Base-by-base conservation (phyloP, 1,284 basidiomycete species). In the Fomitopsis schrenkii region DNA sequence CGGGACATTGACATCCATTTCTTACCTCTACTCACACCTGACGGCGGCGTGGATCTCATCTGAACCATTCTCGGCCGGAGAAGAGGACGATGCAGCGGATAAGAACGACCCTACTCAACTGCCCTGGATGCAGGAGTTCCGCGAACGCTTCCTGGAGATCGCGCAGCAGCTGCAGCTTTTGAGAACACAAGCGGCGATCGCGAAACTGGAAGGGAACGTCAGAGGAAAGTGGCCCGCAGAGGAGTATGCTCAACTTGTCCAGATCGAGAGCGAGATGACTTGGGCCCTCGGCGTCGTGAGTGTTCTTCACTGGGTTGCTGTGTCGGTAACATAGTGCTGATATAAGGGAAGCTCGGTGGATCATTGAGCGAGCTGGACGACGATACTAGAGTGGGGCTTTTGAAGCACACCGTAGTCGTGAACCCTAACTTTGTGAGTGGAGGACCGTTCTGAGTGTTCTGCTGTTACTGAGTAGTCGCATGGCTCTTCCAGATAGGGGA, bases 171-270 rank as follows among this genome's bases (percentile, higher is more conserved):
- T 83, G 41, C 68, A 72, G 59, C 66, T 74, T 40, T 62, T 81
- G 57, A 69, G 74, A 57, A 61, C 70, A 62, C 68, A 76, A 66
- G 79, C 80, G 35, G 69, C 64, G 30, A 68, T 77, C 52, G 79
- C 81, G 53, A 76, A 75, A 67, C 80, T 81, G 77, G 77, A 82
- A 69, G 78, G 83, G 41, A 77, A 70, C 64, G 74, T 84, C 17
- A 75, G 83, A 9, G 83, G 83, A 7, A 73, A 72, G 42, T 86
- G 83, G 83, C 78, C 82, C 5, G 68, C 68, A 14, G 76, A 80
- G 45, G 78, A 83, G 54, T 86, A 85, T 63, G 70, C 69, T 52
- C 71, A 71, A 53, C 64, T 85, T 10, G 65, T 77, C 7, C 73
- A 77, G 48, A 68, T 77, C 3, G 74, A 82, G 69, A 63, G 68